Evolutionary conservation across 2,329 filamentous ascomycete species (phyloP), one percentile per base, ranked within the genome.

Genomic region (Ophioceras dolichostomum): DNA sequence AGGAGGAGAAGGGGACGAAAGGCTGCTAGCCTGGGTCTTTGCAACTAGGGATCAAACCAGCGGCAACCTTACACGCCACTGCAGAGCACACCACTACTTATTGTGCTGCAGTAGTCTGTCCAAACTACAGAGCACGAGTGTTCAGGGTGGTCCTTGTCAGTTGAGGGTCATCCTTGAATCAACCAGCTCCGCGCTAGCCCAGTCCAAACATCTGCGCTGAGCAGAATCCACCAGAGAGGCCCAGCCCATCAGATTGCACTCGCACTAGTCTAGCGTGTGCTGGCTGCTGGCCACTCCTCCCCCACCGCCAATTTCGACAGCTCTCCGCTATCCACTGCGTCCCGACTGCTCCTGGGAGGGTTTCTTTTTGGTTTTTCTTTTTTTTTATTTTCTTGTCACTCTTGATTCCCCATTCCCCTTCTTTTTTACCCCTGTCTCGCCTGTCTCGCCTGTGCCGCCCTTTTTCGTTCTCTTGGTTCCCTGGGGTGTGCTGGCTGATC

Each of bases 401-500:
- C n/a, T n/a, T n/a, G n/a, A n/a, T n/a, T n/a, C n/a, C n/a, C n/a
- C n/a, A n/a, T n/a, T n/a, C n/a, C n/a, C n/a, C n/a, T n/a, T n/a
- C n/a, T n/a, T n/a, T n/a, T n/a, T n/a, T n/a, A n/a, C n/a, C n/a
- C n/a, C n/a, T n/a, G n/a, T n/a, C n/a, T n/a, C n/a, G n/a, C n/a
- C n/a, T n/a, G n/a, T n/a, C n/a, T n/a, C n/a, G n/a, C n/a, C n/a
- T n/a, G n/a, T n/a, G n/a, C n/a, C n/a, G n/a, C n/a, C n/a, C n/a
- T n/a, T n/a, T n/a, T n/a, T n/a, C n/a, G n/a, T n/a, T n/a, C n/a
- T n/a, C n/a, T n/a, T n/a, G n/a, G 38, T 35, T 41, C 31, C 39
- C 29, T 32, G 38, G 24, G n/a, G 13, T 29, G 31, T 30, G 36
- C 36, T 29, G 39, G 34, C 22, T 40, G 36, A 45, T 41, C 45